Evolutionary conservation across 2,329 filamentous ascomycete genomes (phyloP), one percentile per base, ranked within the genome.

Genomic region (Pleoardoris graminearum): DNA sequence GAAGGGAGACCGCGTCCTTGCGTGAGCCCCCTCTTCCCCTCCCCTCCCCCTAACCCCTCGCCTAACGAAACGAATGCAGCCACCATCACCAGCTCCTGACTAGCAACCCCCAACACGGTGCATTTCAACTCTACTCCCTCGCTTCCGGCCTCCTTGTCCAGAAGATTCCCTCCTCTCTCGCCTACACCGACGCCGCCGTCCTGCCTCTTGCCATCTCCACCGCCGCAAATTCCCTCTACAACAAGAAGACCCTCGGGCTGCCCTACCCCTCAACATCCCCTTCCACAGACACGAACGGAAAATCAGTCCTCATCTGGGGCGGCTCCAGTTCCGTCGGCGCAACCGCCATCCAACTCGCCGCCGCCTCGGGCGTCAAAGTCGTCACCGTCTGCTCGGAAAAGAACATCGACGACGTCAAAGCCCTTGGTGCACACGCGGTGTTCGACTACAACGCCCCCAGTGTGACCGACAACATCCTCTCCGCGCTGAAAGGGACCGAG

Each of bases 301-400:
- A 77, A 61, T 72, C 71, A 4, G 63, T 79, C 11, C 58, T 83
- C 4, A 63, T 83, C 12, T 83, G 79, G 77, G 81, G 81, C n/a
- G 82, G 80, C 0, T 75, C 77, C 2, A 64, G 62, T 54, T 68
- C 63, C 29, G 65, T 80, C 12, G 67, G 79, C 19, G 75, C 77
- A 23, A 69, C 64, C 3, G 76, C 75, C 0, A 75, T 80, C 37
- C 78, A 80, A 51, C 61, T 79, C 4, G 76, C 75, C 0, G 68
- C 61, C 0, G 72, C 70, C 0, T 61, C 74, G 11, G 76, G 77
- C 4, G 70, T 76, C 46, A 69, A 71, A 21, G 75, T 80, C 8
- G 59, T 75, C 48, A 66, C 67, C 1, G 75, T 76, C 0, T 70
- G 72, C 0, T 73, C 72, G 4, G 64, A 63, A 42, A 63, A 66